These are phyloP conservation scores for Fusarium incarnatum DNA, from an alignment of 2,329 filamentous ascomycete species.

Conservation along the genomic window DNA sequence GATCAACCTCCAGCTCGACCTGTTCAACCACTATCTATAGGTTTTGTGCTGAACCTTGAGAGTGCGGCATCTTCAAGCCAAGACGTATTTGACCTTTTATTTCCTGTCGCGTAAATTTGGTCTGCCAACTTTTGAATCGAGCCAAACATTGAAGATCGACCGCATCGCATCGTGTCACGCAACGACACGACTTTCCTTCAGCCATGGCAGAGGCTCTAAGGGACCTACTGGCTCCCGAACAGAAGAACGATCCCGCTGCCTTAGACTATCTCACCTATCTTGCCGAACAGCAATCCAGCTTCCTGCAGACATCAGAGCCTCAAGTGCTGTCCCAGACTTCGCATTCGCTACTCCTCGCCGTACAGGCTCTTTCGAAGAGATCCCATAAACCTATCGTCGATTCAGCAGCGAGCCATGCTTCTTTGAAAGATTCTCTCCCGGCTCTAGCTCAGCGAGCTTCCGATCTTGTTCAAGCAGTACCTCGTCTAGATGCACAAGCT, in stretches of 20 bases:
- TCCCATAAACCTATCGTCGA: constrained; percentile 87
- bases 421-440: constrained; percentile 78
- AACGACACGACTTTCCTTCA: not conserved
- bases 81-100: not conserved
- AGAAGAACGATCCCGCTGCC: constrained; percentile 62
- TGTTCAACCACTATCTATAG: not conserved
- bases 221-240: constrained; percentile 50
- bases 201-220: constrained; percentile 54
- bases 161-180: not conserved
- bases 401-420: constrained; percentile 81
- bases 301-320: constrained; percentile 79
- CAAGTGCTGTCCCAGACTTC: constrained; percentile 83
- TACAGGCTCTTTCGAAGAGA: constrained; percentile 89
- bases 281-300: constrained; percentile 78
- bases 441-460: constrained; percentile 72
- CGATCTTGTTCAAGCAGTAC: constrained; percentile 77
- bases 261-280: constrained; percentile 81
- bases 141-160: not conserved
- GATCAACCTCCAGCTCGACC: not conserved
- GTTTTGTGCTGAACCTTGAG: constrained; percentile 3
- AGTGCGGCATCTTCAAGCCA: not conserved
- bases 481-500: constrained; percentile 81
- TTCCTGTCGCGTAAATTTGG: not conserved
- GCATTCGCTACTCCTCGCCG: constrained; percentile 82
- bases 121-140: not conserved